Evolutionary conservation across 306 rosid genomes (phyloP).

Genomic region (Cucurbita maxima): DNA sequence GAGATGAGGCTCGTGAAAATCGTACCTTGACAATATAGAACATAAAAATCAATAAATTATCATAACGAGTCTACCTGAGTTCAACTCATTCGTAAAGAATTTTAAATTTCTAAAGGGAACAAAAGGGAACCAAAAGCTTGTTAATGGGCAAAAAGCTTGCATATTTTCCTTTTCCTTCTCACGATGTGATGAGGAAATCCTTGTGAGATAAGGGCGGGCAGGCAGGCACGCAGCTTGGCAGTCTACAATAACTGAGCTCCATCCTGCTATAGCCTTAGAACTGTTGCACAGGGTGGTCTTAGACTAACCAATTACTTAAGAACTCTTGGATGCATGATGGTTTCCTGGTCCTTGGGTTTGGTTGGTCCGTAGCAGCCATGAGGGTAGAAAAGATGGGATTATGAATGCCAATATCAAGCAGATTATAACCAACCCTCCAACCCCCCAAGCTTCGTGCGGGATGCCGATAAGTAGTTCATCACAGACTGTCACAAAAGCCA

Average conservation of each 20-base stretch:
- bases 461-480: slow-evolving; percentile 67
- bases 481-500: slow-evolving; percentile 33
- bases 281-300: background rate
- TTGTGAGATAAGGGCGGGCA: background rate
- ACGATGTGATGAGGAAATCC: background rate
- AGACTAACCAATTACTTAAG: slow-evolving; percentile 10
- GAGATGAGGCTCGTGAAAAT: background rate
- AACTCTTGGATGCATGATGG: slow-evolving; percentile 28
- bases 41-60: background rate
- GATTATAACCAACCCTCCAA: slow-evolving; percentile 39
- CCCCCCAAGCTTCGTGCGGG: slow-evolving; percentile 78
- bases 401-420: slow-evolving; percentile 49
- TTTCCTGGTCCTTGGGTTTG: slow-evolving; percentile 10
- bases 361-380: slow-evolving; percentile 33
- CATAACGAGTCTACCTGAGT: too few relatives aligned
- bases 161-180: background rate
- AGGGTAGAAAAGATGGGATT: slow-evolving; percentile 42
- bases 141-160: background rate
- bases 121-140: background rate
- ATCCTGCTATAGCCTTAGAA: background rate
- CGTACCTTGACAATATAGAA: too few relatives aligned
- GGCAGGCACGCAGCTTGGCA: background rate
- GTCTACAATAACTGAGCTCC: background rate
- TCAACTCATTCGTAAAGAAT: too few relatives aligned
- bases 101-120: background rate